Evolutionary conservation across 495 filamentous ascomycete genomes (phyloP).

Genomic region (Friedmanniomyces simplex): DNA sequence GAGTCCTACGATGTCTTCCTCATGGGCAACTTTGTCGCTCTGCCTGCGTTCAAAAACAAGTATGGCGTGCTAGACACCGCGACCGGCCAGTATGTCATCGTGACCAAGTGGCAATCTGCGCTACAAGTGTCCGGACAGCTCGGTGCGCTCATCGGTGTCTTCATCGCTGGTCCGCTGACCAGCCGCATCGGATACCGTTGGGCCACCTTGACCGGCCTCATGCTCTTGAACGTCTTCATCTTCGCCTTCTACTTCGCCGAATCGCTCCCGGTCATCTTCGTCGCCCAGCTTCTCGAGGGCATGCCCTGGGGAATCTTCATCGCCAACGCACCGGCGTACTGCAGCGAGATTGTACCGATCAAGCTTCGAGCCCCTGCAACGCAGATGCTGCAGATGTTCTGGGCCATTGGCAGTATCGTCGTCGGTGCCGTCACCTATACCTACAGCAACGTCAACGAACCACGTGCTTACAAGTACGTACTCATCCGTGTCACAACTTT

Average conservation of each 20-base stretch:
- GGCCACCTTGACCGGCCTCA: slow-evolving; percentile 17
- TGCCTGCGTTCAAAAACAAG: slow-evolving; percentile 13
- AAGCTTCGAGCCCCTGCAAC: slow-evolving; percentile 21
- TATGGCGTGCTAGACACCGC: slow-evolving; percentile 13
- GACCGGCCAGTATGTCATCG: slow-evolving; percentile 6
- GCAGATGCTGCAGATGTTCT: slow-evolving; percentile 26
- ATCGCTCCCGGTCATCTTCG: slow-evolving; percentile 20
- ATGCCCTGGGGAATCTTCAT: slow-evolving; percentile 27
- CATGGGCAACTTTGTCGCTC: slow-evolving; percentile 22
- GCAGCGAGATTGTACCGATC: slow-evolving; percentile 26
- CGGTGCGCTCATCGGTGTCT: slow-evolving; percentile 23
- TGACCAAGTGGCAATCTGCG: slow-evolving; percentile 19
- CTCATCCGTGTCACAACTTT: background rate
- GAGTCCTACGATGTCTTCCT: slow-evolving; percentile 25
- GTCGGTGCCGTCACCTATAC: slow-evolving; percentile 20
- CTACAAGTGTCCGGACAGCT: slow-evolving; percentile 18
- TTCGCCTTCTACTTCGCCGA: slow-evolving; percentile 25
- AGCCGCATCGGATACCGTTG: slow-evolving; percentile 23
- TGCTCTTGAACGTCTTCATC: slow-evolving; percentile 26
- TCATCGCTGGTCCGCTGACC: slow-evolving; percentile 21
- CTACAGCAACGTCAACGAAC: background rate
- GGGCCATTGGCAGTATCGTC: slow-evolving; percentile 25
- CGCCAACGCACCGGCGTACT: slow-evolving; percentile 23
- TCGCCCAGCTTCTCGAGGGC: slow-evolving; percentile 23
- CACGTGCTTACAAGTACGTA: slow-evolving; percentile 22